Percentiles rank a stretch among this genome's conserved stretches.
These are phyloP conservation scores for Ascochyta clinopodiicola DNA, from an alignment of 2,329 filamentous ascomycete genomes.

Conservation along the genomic window DNA sequence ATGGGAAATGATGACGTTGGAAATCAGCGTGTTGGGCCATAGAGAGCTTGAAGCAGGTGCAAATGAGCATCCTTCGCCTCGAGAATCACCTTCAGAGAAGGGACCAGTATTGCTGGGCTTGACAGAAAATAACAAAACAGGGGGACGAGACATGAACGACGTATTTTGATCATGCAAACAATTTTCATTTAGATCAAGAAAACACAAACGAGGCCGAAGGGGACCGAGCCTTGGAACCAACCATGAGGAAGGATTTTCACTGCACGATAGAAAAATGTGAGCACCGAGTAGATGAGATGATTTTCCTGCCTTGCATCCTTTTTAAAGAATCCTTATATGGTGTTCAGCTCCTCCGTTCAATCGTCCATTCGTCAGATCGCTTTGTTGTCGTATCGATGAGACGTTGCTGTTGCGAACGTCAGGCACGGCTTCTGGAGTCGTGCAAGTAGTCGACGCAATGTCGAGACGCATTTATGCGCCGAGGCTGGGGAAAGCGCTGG, in stretches of 20 bases:
- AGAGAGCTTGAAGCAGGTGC: no score
- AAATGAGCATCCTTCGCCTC: no score
- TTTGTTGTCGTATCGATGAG: conserved; percentile 20
- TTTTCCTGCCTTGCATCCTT: conserved; percentile 25
- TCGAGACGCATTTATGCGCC: conserved; percentile 50
- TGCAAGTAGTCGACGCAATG: conserved; percentile 28
- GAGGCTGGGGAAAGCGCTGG: conserved; percentile 61
- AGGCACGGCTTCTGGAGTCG: conserved; percentile 24
- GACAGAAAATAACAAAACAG: no score
- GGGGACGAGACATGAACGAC: not conserved
- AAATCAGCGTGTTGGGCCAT: no score
- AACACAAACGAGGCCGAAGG: conserved; percentile 10
- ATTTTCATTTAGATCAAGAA: conserved; percentile 16
- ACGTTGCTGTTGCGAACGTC: conserved; percentile 19
- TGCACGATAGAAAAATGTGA: conserved; percentile 13
- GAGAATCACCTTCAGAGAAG: no score
- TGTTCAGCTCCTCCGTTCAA: conserved; percentile 25
- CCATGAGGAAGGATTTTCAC: conserved; percentile 12
- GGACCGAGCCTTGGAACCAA: conserved; percentile 13
- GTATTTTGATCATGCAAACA: conserved; percentile 9
- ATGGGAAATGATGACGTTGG: no score
- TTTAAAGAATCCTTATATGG: conserved; percentile 32
- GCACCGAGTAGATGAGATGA: conserved; percentile 25
- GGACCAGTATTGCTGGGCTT: no score
- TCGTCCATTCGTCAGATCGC: conserved; percentile 28